phyloP scores from a whole-genome alignment of 768 basidiomycete species.

The Pleurotus ostreatus region DNA sequence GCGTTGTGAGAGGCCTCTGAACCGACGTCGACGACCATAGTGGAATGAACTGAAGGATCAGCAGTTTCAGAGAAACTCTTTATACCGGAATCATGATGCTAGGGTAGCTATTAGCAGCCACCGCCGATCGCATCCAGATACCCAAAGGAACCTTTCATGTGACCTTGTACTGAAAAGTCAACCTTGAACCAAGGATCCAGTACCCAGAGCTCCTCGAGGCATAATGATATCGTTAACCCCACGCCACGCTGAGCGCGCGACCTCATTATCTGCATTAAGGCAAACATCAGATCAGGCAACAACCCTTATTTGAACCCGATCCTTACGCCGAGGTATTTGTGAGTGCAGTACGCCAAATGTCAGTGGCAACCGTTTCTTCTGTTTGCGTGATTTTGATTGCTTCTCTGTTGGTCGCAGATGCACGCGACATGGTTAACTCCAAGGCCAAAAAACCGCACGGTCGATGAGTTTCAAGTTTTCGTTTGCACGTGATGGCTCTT shows the following conservation, averaged over 20 bases:
- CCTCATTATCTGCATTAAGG: conserved; percentile 6
- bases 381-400: not conserved
- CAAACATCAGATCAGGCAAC: conserved; percentile 1
- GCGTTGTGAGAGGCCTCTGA: not conserved
- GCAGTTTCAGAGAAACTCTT: not conserved
- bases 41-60: not conserved
- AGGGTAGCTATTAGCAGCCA: not conserved
- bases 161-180: conserved; percentile 6
- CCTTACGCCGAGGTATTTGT: conserved; percentile 5
- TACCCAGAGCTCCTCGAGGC: not conserved
- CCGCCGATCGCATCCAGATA: conserved; percentile 4
- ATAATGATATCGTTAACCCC: not conserved
- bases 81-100: not conserved
- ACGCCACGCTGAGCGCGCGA: not conserved
- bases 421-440: not conserved
- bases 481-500: not conserved
- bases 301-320: not conserved
- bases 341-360: not conserved
- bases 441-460: not conserved
- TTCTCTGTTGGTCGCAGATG: not conserved
- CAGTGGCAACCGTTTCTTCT: not conserved
- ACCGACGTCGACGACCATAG: conserved; percentile 7
- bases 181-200: not conserved
- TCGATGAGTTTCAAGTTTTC: not conserved
- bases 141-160: conserved; percentile 3